Conservation (phyloP, 768 basidiomycete species). For the Phlebiopsis gigantea region DNA sequence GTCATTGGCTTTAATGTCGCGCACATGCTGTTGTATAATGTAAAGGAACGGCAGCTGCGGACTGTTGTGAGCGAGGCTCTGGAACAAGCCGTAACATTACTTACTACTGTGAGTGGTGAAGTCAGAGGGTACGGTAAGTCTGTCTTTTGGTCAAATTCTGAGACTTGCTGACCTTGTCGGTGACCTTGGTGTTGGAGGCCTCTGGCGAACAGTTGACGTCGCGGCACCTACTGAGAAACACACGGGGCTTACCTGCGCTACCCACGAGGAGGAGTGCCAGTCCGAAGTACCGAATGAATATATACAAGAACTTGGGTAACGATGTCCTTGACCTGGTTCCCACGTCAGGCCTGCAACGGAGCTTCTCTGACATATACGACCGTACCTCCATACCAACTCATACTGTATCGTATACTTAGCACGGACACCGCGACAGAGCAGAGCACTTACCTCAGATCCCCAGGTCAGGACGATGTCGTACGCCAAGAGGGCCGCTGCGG, state of each 20-base stretch:
- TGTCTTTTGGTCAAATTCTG: too few relatives aligned
- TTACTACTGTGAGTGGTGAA: too few relatives aligned
- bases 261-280: background rate
- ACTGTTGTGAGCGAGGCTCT: too few relatives aligned
- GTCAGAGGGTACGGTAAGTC: too few relatives aligned
- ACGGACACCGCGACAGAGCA: background rate
- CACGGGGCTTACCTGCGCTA: background rate
- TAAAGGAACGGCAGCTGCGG: background rate
- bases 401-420: background rate
- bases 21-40: background rate
- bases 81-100: too few relatives aligned
- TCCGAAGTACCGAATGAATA: background rate
- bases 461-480: background rate
- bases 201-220: background rate
- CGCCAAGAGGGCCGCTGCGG: background rate
- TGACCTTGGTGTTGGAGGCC: background rate
- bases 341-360: too few relatives aligned
- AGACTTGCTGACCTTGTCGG: background rate
- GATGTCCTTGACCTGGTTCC: background rate
- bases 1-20: background rate
- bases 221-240: background rate
- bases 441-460: background rate
- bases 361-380: too few relatives aligned
- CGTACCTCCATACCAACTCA: background rate
- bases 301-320: background rate